Evolutionary conservation across 2,329 filamentous ascomycete genomes (phyloP), one percentile per base, ranked within the genome.

Genomic region (Neofusicoccum sp.): DNA sequence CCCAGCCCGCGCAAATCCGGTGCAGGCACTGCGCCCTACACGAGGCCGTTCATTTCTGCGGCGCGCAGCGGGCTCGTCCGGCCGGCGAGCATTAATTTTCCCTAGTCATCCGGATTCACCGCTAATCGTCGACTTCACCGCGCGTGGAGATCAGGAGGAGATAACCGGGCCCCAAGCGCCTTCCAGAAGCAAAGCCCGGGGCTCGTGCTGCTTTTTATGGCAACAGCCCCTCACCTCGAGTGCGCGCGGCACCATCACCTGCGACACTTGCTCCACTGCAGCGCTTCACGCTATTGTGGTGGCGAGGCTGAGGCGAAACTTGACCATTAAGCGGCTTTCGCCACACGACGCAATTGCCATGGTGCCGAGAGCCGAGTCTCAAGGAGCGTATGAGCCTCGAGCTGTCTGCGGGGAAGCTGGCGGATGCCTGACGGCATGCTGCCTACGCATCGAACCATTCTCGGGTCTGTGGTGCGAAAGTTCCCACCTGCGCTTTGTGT

Each of bases 91-190:
- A 54, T 44, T 7, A 43, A n/a, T 8, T 8, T 28, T 56, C 36
- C 11, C 33, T n/a, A 11, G 28, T 16, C 51, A 30, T n/a, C 26
- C 49, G 34, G 24, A 54, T 54, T 54, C 51, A 56, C 51, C 51
- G 51, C 51, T 24, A 43, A 43, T 54, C 51, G 51, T 16, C 51
- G 11, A 43, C 36, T 28, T 56, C 51, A 56, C 51, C 51, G 51
- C 51, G 51, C 34, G n/a, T 33, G 51, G 51, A 43, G 51, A 56
- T 56, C 51, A 56, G 51, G 51, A 56, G 51, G 26, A 20, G 24
- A 43, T 43, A 56, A 56, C 31, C 51, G 51, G 51, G 51, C 36
- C 51, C 7, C 6, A 9, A 36, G 12, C 20, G 51, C 36, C 43
- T 56, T 56, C 51, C 38, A 56, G 51, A 56, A 56, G 38, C 8